phyloP scores from a whole-genome alignment of 1,139 yeast genomes.

The Taphrina pruni region DNA sequence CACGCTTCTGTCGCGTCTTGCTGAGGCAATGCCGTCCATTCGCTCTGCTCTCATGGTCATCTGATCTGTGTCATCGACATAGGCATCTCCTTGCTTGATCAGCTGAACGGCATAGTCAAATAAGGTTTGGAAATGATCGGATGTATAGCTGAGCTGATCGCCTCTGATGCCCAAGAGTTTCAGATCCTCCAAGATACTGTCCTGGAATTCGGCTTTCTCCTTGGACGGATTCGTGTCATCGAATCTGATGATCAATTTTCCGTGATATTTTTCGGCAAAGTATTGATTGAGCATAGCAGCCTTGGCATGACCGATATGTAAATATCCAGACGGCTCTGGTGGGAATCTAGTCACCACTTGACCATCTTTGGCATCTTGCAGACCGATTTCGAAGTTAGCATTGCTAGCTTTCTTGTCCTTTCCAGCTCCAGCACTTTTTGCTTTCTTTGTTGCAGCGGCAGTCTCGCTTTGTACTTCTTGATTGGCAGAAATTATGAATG shows the following conservation, averaged over 20 bases:
- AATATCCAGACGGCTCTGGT: constrained; percentile 89
- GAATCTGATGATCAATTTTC: constrained; percentile 90
- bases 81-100: constrained; percentile 94
- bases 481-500: constrained; percentile 71
- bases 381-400: constrained; percentile 90
- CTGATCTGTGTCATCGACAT: constrained; percentile 92
- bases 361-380: constrained; percentile 88
- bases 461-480: constrained; percentile 79
- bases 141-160: constrained; percentile 82
- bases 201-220: constrained; percentile 87
- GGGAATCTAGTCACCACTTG: constrained; percentile 98
- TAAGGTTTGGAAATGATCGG: constrained; percentile 90
- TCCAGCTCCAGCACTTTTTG: constrained; percentile 56
- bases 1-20: constrained; percentile 85
- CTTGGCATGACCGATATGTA: constrained; percentile 96
- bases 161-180: constrained; percentile 88
- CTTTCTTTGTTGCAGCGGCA: constrained; percentile 52
- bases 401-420: constrained; percentile 59
- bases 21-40: constrained; percentile 91
- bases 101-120: constrained; percentile 79
- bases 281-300: constrained; percentile 95
- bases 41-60: constrained; percentile 98
- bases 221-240: constrained; percentile 97
- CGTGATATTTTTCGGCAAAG: constrained; percentile 91
- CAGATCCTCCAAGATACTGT: constrained; percentile 88